Conservation (phyloP, 2,329 filamentous ascomycete genomes). For the Sordariomycetes sp. region DNA sequence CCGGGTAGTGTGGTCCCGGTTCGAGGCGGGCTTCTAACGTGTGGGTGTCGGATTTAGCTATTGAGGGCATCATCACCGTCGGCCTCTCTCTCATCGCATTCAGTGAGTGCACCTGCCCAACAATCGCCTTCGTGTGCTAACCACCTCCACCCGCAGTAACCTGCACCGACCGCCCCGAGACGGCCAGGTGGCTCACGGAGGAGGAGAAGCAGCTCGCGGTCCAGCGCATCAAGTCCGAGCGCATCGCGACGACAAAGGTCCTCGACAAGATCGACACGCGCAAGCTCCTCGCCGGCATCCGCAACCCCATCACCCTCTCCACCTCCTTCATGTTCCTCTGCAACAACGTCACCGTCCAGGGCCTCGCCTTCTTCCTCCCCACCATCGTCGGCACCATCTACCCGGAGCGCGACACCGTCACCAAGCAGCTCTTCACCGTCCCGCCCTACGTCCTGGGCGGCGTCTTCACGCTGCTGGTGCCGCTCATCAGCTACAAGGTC, state of each 20-base stretch:
- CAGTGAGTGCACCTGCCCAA: conserved; percentile 38
- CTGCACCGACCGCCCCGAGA: conserved; percentile 48
- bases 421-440: conserved; percentile 15
- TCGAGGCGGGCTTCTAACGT: too few relatives aligned
- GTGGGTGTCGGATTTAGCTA: conserved; percentile 50
- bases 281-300: conserved; percentile 46
- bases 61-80: conserved; percentile 51
- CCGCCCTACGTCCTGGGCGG: conserved; percentile 14
- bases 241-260: conserved; percentile 38
- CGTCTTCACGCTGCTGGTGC: conserved; percentile 9
- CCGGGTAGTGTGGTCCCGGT: too few relatives aligned
- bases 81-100: neutral
- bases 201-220: conserved; percentile 47
- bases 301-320: conserved; percentile 21
- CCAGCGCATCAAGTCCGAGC: conserved; percentile 28
- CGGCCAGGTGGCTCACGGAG: conserved; percentile 35
- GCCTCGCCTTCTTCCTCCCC: conserved; percentile 30
- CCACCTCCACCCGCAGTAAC: neutral
- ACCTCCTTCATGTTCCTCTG: conserved; percentile 9
- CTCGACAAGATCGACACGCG: conserved; percentile 43
- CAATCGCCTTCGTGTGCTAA: too few relatives aligned
- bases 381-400: conserved; percentile 12
- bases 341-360: conserved; percentile 13
- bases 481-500: conserved; percentile 9
- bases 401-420: conserved; percentile 17